Base-by-base conservation (phyloP, 1,139 yeast species). In the Scheffersomyces illinoinensis region DNA sequence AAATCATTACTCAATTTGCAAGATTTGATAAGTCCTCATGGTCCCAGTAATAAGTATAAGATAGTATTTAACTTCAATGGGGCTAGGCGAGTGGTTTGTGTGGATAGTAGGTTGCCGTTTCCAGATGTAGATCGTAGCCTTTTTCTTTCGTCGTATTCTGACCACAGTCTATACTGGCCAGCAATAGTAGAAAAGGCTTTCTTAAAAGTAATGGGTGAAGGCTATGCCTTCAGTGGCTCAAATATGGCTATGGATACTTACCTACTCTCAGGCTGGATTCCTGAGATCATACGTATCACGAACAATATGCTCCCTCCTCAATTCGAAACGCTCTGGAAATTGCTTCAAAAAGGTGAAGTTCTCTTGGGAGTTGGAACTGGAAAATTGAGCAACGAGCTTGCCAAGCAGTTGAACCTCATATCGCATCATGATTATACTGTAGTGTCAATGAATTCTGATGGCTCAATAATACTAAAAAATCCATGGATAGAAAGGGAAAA, bases 171-270 rank as follows among this genome's bases (percentile, higher is more conserved):
- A 3, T 67, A 77, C 5, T 89, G 93, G 91, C 95, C 95, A 0
- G 90, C 91, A 0, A 66, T 91, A 23, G 68, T 91, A 2, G 97
- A 93, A 71, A 88, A 90, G 67, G 96, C 96, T 0, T 89, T 86
- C 66, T 76, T 92, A 62, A 85, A 85, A 63, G 72, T 89, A 0
- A 76, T 82, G 76, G 89, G 90, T 0, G 70, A 76, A 20, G 89
- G 91, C 2, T 90, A 90, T 66, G 74, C 78, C n/a, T 85, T 86
- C 57, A 69, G 71, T 5, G 98, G 98, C 0, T 91, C 97, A 0
- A 91, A 92, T 69, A 86, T 91, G 69, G 90, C 92, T 1, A 77
- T 83, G n/a, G 97, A 91, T 66, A 84, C 91, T 0, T 90, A 76
- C 65, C 74, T 85, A 54, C 64, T 92, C 7, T 79, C 87, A 4